phyloP scores from a whole-genome alignment of 2,329 filamentous ascomycete species.

The Fusarium domesticum region DNA sequence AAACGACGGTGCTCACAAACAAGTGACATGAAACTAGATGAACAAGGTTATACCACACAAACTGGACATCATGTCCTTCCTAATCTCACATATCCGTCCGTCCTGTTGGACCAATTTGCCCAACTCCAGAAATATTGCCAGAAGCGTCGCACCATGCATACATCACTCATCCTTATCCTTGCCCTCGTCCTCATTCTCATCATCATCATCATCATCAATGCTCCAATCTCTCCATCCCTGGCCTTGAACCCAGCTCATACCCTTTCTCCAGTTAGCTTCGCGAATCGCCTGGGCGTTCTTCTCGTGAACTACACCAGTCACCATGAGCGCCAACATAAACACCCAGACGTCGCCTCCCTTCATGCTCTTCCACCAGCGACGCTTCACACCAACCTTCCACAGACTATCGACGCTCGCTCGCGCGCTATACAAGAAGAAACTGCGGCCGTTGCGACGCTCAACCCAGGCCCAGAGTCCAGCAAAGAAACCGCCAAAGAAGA shows the following conservation, averaged over 20 bases:
- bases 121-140: slow-evolving; percentile 20
- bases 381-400: slow-evolving; percentile 94
- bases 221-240: slow-evolving; percentile 72
- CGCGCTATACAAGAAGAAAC: slow-evolving; percentile 74
- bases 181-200: slow-evolving; percentile 38
- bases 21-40: neutral
- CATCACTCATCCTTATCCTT: slow-evolving; percentile 31
- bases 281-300: slow-evolving; percentile 64
- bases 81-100: slow-evolving; percentile 6
- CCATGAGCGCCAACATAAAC: slow-evolving; percentile 74
- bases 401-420: slow-evolving; percentile 76
- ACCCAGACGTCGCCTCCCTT: slow-evolving; percentile 80
- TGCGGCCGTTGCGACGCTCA: slow-evolving; percentile 61
- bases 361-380: slow-evolving; percentile 80
- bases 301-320: slow-evolving; percentile 77
- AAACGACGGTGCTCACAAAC: neutral
- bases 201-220: slow-evolving; percentile 48
- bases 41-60: slow-evolving; percentile 6
- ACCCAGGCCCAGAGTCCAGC: slow-evolving; percentile 84
- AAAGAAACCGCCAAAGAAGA: slow-evolving; percentile 84
- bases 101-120: slow-evolving; percentile 10
- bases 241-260: slow-evolving; percentile 68
- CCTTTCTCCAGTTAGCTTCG: slow-evolving; percentile 66
- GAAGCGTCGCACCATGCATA: too few species aligned
- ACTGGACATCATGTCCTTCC: slow-evolving; percentile 8